phyloP scores from a whole-genome alignment of 495 filamentous ascomycete genomes.

The Ramalina intermedia region DNA sequence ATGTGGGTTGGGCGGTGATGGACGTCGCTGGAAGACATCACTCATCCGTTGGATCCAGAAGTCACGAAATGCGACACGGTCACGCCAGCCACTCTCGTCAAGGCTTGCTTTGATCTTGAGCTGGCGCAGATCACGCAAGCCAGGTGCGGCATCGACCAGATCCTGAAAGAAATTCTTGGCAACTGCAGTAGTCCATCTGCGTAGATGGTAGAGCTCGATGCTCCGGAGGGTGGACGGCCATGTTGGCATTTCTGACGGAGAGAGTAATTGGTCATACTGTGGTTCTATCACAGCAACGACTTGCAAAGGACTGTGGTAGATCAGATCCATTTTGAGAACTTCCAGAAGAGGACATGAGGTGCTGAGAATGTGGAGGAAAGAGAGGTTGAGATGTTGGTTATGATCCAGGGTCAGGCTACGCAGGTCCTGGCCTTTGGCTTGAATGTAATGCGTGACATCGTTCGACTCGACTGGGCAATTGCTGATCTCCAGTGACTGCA shows the following conservation, averaged over 20 bases:
- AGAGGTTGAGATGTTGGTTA: conserved; percentile 60
- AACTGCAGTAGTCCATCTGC: conserved; percentile 47
- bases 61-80: conserved; percentile 57
- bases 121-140: conserved; percentile 46
- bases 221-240: conserved; percentile 59
- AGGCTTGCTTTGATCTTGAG: conserved; percentile 59
- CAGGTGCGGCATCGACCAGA: conserved; percentile 50
- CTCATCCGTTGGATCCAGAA: conserved; percentile 53
- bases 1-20: conserved; percentile 33
- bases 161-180: conserved; percentile 66
- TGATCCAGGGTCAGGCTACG: conserved; percentile 54
- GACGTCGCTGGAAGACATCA: conserved; percentile 46
- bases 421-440: conserved; percentile 45
- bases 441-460: conserved; percentile 44
- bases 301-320: conserved; percentile 40
- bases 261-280: conserved; percentile 49
- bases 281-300: conserved; percentile 56
- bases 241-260: conserved; percentile 42
- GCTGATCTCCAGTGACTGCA: conserved; percentile 51
- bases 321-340: conserved; percentile 56
- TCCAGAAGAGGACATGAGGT: conserved; percentile 51
- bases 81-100: conserved; percentile 49
- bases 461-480: conserved; percentile 57
- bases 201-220: conserved; percentile 60
- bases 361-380: conserved; percentile 49